Base-by-base conservation (phyloP, 371 early-diverging fungal genomes). In the Mycotypha africana region DNA sequence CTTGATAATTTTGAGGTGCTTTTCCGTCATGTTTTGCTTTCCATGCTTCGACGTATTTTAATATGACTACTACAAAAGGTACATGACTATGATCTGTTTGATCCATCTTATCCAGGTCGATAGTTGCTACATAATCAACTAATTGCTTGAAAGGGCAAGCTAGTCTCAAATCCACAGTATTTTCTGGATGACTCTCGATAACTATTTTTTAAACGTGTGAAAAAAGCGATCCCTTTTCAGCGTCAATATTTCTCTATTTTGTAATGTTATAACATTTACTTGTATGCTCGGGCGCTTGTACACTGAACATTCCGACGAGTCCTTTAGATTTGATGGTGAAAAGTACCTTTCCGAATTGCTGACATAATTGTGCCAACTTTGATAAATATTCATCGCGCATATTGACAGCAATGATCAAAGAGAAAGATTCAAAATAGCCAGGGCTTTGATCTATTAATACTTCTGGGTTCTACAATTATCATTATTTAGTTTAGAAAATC, bases 161-260 rank as follows among this genome's bases (percentile, higher is more conserved):
- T 20, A 97, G 60, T 4, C 98, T 85, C 23, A 94, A 71, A 62
- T 97, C 96, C 12, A 76, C 52, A 19, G 65, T 65, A 37, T 70
- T 78, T 20, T 88, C 92, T 3, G 88, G 88, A 58, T 97, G 95
- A 3, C 90, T 78, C 56, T 97, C 97, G 23, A 94, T 81, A 28
- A 95, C 92, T 89, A 65, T n/a, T n/a, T 24, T 22, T n/a, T 28
- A n/a, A n/a, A n/a, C n/a, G n/a, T n/a, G n/a, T n/a, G n/a, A n/a
- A n/a, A n/a, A n/a, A n/a, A n/a, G n/a, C n/a, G n/a, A n/a, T n/a
- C n/a, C n/a, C n/a, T n/a, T n/a, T n/a, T n/a, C n/a, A n/a, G n/a
- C n/a, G n/a, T n/a, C n/a, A n/a, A n/a, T n/a, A n/a, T n/a, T n/a
- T n/a, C n/a, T n/a, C n/a, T n/a, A n/a, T n/a, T n/a, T n/a, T n/a